phyloP scores from a whole-genome alignment of 1,284 basidiomycete species.

The Neonothopanus nambi region DNA sequence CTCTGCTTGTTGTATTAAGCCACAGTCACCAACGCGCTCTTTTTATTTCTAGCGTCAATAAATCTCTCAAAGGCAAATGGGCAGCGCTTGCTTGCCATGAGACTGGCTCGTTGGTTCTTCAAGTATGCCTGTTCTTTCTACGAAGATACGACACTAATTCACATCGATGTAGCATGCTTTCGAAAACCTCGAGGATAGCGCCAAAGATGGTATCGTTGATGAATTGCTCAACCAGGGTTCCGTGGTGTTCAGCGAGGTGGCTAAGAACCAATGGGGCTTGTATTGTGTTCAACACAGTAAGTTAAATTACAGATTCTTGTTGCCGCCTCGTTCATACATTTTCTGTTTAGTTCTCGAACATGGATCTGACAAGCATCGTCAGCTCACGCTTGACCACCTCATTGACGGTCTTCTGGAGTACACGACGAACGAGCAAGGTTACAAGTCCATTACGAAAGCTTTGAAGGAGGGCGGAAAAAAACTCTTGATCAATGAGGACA shows the following conservation, averaged over 20 bases:
- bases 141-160: not conserved
- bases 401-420: no score
- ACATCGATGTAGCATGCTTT: conserved; percentile 64
- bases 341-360: no score
- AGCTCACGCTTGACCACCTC: no score
- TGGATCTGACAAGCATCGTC: no score
- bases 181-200: conserved; percentile 78
- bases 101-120: conserved; percentile 80
- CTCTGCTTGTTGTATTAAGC: no score
- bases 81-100: conserved; percentile 83
- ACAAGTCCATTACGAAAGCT: conserved; percentile 81
- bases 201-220: conserved; percentile 79
- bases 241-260: conserved; percentile 59
- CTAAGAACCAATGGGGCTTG: no score
- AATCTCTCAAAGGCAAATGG: conserved; percentile 83
- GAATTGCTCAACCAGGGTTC: conserved; percentile 74
- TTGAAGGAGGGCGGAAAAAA: conserved; percentile 78
- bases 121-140: conserved; percentile 44
- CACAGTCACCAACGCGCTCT: conserved; percentile 3
- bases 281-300: no score
- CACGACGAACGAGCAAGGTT: conserved; percentile 78
- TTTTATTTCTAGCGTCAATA: conserved; percentile 63
- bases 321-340: no score
- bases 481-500: no score
- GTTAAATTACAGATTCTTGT: no score